These are phyloP conservation scores for Allantophomopsis cytisporea DNA, from an alignment of 2,329 filamentous ascomycete species.

Conservation along the genomic window DNA sequence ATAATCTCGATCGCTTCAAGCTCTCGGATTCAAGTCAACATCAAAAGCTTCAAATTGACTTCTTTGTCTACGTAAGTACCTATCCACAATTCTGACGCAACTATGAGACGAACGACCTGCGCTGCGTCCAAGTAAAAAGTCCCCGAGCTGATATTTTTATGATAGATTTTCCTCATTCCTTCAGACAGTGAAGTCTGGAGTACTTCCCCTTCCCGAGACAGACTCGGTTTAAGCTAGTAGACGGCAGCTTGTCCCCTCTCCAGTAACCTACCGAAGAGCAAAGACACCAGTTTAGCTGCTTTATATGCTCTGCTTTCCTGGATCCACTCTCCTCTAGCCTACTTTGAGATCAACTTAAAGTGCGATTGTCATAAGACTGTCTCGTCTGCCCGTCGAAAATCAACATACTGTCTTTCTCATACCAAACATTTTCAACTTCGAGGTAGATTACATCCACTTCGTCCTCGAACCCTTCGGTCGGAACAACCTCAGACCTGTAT, in stretches of 20 bases:
- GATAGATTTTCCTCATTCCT: slow-evolving; percentile 1
- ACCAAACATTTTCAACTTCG: not conserved
- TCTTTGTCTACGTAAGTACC: slow-evolving; percentile 14
- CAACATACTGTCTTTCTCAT: not conserved
- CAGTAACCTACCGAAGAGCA: slow-evolving; percentile 4
- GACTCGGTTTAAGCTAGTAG: slow-evolving; percentile 11
- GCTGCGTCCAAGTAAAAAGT: not conserved
- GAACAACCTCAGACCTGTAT: not conserved
- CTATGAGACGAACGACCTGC: not conserved
- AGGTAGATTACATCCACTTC: not conserved
- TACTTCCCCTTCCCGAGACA: slow-evolving; percentile 16
- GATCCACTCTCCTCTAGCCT: not conserved
- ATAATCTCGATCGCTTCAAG: slow-evolving; percentile 8
- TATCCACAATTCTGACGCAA: slow-evolving; percentile 3
- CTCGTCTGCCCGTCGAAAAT: not conserved
- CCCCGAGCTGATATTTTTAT: slow-evolving; percentile 10
- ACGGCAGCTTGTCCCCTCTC: slow-evolving; percentile 9
- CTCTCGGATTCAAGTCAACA: slow-evolving; percentile 2
- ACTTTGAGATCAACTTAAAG: not conserved
- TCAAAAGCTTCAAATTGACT: slow-evolving; percentile 14
- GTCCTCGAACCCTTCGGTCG: not conserved
- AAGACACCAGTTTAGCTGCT: not conserved
- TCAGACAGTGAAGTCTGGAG: not conserved
- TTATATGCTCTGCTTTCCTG: not conserved
- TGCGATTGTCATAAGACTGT: not conserved